Conservation (phyloP, 73 alveolate genomes). For the Paramecium primaurelia region DNA sequence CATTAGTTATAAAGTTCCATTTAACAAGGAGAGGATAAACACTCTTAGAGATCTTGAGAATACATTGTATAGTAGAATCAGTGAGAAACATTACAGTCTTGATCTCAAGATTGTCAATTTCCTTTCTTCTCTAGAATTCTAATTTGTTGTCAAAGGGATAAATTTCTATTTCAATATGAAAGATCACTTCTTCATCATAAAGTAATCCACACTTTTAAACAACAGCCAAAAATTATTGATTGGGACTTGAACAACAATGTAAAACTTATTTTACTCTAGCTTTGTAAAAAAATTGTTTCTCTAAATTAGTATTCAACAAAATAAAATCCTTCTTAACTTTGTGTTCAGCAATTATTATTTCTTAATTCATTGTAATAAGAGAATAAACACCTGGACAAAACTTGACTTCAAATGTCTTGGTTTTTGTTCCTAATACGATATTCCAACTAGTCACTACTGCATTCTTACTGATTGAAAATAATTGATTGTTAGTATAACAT, state of each 20-base stretch:
- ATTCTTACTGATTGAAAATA: not conserved
- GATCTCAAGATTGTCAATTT: not conserved
- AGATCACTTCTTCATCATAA: constrained; percentile 21
- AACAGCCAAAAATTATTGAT: not conserved
- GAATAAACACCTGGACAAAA: constrained; percentile 39
- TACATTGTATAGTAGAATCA: not conserved
- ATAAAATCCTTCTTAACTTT: constrained; percentile 32
- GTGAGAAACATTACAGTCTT: not conserved
- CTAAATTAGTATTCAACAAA: not conserved
- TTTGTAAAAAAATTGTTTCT: not conserved
- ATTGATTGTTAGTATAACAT: not conserved
- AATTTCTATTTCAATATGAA: constrained; percentile 3
- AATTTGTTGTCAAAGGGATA: not conserved
- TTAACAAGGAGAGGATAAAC: not conserved
- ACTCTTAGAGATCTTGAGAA: not conserved
- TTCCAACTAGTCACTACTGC: not conserved
- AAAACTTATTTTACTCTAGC: constrained; percentile 31
- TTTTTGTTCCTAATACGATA: not conserved
- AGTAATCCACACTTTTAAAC: not conserved
- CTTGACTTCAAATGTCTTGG: not conserved
- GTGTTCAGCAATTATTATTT: constrained; percentile 5
- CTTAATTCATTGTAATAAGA: not conserved
- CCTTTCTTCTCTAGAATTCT: not conserved
- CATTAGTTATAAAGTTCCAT: constrained; percentile 24
- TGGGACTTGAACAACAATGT: not conserved